phyloP scores from a whole-genome alignment of 1,139 yeast genomes.

The Suhomyces chickasaworum region DNA sequence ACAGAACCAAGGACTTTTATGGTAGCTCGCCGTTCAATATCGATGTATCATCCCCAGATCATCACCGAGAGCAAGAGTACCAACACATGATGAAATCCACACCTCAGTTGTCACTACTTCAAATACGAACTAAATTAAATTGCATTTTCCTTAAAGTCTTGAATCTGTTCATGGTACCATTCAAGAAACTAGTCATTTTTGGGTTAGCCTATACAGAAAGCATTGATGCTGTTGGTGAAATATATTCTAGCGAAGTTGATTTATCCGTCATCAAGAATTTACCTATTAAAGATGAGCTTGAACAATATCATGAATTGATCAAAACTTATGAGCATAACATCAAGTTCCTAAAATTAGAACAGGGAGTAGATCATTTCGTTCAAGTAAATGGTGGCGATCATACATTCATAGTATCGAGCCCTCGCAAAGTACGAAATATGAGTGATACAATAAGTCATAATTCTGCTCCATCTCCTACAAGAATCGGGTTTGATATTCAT shows the following conservation, averaged over 20 bases:
- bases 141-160: constrained; percentile 38
- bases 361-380: constrained; percentile 8
- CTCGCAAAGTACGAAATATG: constrained; percentile 26
- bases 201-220: constrained; percentile 31
- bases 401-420: constrained; percentile 44
- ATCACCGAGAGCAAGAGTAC: constrained; percentile 26
- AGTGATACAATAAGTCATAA: constrained; percentile 3
- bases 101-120: constrained; percentile 37
- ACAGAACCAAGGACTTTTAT: constrained; percentile 23
- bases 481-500: background rate
- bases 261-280: constrained; percentile 23
- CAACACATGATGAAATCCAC: constrained; percentile 29
- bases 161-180: constrained; percentile 33
- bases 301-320: constrained; percentile 31
- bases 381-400: constrained; percentile 13
- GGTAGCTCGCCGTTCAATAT: constrained; percentile 34
- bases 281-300: constrained; percentile 37
- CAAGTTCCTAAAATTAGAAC: constrained; percentile 22
- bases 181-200: constrained; percentile 34
- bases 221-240: constrained; percentile 33
- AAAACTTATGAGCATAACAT: constrained; percentile 34
- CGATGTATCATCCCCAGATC: constrained; percentile 9
- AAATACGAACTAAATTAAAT: constrained; percentile 36
- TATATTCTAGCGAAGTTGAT: constrained; percentile 19
- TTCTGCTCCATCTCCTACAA: background rate